Evolutionary conservation across 306 rosid genomes (phyloP).

Genomic region (Coriaria nepalensis): DNA sequence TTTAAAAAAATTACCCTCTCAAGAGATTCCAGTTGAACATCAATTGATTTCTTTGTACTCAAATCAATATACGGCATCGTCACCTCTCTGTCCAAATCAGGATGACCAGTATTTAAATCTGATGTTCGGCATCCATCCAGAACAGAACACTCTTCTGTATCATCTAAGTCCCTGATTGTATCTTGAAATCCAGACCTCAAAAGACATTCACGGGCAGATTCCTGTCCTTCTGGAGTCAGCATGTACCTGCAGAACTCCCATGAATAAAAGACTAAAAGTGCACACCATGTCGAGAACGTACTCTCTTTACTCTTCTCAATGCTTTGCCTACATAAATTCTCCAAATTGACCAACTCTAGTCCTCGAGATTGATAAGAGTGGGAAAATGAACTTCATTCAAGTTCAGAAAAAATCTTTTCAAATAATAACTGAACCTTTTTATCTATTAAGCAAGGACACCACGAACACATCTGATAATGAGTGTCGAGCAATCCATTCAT

Average conservation of each 20-base stretch:
- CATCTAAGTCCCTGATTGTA: constrained; percentile 25
- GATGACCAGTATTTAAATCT: constrained; percentile 19
- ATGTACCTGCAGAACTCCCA: constrained; percentile 48
- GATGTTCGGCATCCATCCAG: constrained; percentile 20
- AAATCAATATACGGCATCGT: constrained; percentile 18
- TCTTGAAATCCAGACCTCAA: constrained; percentile 64
- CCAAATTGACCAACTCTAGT: too few relatives aligned
- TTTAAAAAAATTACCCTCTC: constrained; percentile 42
- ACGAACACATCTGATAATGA: too few relatives aligned
- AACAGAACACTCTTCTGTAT: constrained; percentile 26
- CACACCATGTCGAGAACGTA: too few relatives aligned
- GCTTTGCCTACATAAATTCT: too few relatives aligned
- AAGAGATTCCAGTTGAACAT: constrained; percentile 50
- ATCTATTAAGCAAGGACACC: too few relatives aligned
- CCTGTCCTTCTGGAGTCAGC: constrained; percentile 85
- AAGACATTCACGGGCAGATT: constrained; percentile 71
- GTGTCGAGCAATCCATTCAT: too few relatives aligned
- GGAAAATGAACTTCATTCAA: too few relatives aligned
- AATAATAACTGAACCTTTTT: too few relatives aligned
- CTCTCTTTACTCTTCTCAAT: constrained; percentile 1
- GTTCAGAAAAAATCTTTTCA: too few relatives aligned
- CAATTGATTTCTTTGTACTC: constrained; percentile 27
- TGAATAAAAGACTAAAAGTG: neutral
- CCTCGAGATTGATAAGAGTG: too few relatives aligned
- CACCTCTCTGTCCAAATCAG: constrained; percentile 34